Percentiles rank a stretch among this genome's conserved stretches.
Evolutionary conservation across 352 stramenopile genomes (phyloP).

Genomic region (Globisporangium nunn): DNA sequence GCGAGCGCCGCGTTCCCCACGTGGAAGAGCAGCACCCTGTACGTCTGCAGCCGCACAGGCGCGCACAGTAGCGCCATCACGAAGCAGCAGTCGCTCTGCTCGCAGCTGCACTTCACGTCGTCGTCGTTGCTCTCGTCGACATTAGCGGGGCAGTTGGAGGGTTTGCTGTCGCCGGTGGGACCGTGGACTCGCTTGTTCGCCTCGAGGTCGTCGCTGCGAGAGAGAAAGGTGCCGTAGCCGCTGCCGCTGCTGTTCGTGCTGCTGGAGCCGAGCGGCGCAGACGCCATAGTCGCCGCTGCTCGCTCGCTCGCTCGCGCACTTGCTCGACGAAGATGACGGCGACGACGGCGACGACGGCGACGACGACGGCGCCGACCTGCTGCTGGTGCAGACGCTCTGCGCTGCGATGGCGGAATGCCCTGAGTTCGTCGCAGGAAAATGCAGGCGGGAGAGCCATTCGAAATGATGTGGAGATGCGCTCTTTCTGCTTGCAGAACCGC

Average conservation of each 20-base stretch:
- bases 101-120: conserved; percentile 14
- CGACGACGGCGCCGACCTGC: too few species aligned
- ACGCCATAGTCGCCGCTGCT: not conserved
- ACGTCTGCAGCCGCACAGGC: conserved; percentile 47
- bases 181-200: not conserved
- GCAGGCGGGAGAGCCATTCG: too few species aligned
- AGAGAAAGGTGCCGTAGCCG: not conserved
- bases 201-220: conserved; percentile 6
- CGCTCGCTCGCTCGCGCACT: too few species aligned
- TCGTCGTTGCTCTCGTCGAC: conserved; percentile 11
- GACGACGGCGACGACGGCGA: too few species aligned
- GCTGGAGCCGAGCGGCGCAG: not conserved
- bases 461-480: too few species aligned
- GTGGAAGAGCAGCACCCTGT: conserved; percentile 57
- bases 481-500: too few species aligned
- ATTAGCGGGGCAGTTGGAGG: conserved; percentile 1
- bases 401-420: too few species aligned
- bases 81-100: conserved; percentile 43
- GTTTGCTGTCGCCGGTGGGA: not conserved
- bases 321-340: too few species aligned
- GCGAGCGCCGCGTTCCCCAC: conserved; percentile 39
- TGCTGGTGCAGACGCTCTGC: too few species aligned
- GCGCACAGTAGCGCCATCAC: conserved; percentile 44
- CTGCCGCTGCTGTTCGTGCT: not conserved
- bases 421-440: too few species aligned